Evolutionary conservation across 352 stramenopile species (phyloP), one percentile per base, ranked within the genome.

Genomic region (Hyphochytrium catenoides): DNA sequence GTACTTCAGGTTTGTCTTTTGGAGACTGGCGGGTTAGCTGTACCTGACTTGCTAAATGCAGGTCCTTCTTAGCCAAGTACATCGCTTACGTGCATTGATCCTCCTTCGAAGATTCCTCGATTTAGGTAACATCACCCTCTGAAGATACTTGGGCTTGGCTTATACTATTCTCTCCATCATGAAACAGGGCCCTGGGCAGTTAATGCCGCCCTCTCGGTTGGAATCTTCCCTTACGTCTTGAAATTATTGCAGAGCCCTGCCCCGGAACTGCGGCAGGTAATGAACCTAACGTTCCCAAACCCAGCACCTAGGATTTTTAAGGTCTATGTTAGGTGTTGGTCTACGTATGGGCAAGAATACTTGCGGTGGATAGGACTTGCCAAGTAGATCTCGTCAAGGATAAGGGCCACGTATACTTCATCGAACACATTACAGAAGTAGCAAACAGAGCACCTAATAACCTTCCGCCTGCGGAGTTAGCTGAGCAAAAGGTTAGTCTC

Each of bases 181-280:
- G n/a, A n/a, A n/a, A n/a, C n/a, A n/a, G 48, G 75, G 0, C 68
- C 70, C 0, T 89, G 74, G 73, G 73, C 75, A 8, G 72, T 89
- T 11, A 83, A 87, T 27, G 41, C 85, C 8, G 71, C 72, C 6
- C 55, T 99, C 1, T 94, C 70, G 11, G 79, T 99, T 25, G 83
- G 81, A 11, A 96, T 98, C 38, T 97, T 96, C 39, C 91, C 89
- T 3, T 99, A 99, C 44, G 87, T 99, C 7, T 62, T 96, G 19
- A 97, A 97, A 53, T 55, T 98, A 5, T 56, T 98, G 7, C 81
- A 95, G 51, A 93, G 74, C 31, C 73, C 84, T 7, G 82, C 85
- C 4, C 77, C 65, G 22, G 88, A 98, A 43, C 82, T 97, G 25
- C 88, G 89, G 6, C 81, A 92, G 34, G 74, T 95, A 4, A 62